Evolutionary conservation across 768 basidiomycete species (phyloP), one percentile per base, ranked within the genome.

Genomic region (Mycena rebaudengoi): DNA sequence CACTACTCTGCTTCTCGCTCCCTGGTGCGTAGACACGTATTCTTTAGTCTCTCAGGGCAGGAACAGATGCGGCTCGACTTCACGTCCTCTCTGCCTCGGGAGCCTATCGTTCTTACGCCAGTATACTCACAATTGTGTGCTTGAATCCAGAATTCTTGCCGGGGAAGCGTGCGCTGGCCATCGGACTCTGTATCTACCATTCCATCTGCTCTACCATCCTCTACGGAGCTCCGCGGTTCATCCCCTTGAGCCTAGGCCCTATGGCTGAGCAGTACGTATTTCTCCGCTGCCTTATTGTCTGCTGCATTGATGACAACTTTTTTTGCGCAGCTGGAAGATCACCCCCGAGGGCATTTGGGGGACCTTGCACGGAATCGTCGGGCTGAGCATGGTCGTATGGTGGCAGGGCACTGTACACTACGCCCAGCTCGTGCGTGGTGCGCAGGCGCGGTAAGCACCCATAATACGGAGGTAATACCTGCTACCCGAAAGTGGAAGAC

Each of bases 101-200:
- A n/a, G n/a, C n/a, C n/a, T n/a, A n/a, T n/a, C n/a, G n/a, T n/a
- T n/a, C n/a, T n/a, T n/a, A n/a, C n/a, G n/a, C n/a, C n/a, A n/a
- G n/a, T n/a, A n/a, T n/a, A n/a, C n/a, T n/a, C n/a, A n/a, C n/a
- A n/a, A n/a, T n/a, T n/a, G n/a, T n/a, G n/a, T n/a, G n/a, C n/a
- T n/a, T n/a, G n/a, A n/a, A n/a, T n/a, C n/a, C 64, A 92, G 93
- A 95, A 68, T 94, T 91, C 75, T 78, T 95, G 3, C 94, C 93
- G 0, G 92, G 92, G 12, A 95, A 95, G 79, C 87, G 94, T 16
- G 94, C 91, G 0, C 75, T 95, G 10, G 94, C 91, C 2, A 88
- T 95, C 28, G 87, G 82, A 11, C 83, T 95, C 2, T 88, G 89
- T 64, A 69, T 94, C 14, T 95, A 95, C 74, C 93, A 95, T 74